A percentile compares a stretch with the other conserved stretches of the same genome.
phyloP scores from a whole-genome alignment of 495 filamentous ascomycete species.

The Daldinia vernicosa region DNA sequence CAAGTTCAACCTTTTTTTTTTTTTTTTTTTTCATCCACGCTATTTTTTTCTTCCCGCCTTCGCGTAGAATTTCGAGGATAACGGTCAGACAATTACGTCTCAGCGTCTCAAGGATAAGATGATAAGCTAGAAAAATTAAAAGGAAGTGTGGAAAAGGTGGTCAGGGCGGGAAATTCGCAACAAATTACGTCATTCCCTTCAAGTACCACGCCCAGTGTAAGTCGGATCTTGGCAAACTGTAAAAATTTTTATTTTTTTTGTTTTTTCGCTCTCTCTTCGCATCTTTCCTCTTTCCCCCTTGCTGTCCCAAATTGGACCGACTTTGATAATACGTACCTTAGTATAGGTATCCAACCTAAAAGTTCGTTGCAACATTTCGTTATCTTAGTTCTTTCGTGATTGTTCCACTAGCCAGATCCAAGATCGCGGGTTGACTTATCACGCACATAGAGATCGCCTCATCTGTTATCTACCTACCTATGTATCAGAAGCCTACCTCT shows the following conservation, averaged over 20 bases:
- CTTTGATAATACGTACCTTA: constrained; percentile 11
- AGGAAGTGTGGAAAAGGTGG: constrained; percentile 33
- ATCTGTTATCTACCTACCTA: no score
- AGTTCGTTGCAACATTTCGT: constrained; percentile 9
- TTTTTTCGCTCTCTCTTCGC: constrained; percentile 2
- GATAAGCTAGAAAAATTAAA: constrained; percentile 26
- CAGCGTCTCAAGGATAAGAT: constrained; percentile 7
- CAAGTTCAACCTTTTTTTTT: no score
- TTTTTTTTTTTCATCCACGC: neutral
- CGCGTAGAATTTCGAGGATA: constrained; percentile 19
- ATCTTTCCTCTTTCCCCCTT: constrained; percentile 13
- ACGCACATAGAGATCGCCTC: constrained; percentile 34
- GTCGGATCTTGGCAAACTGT: constrained; percentile 35
- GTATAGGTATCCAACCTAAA: neutral
- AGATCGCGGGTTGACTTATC: constrained; percentile 37
- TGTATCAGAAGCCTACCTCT: neutral
- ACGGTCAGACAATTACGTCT: constrained; percentile 2
- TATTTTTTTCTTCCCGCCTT: constrained; percentile 25
- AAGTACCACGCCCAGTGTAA: constrained; percentile 45
- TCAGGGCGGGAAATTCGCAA: constrained; percentile 40
- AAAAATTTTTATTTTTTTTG: no score
- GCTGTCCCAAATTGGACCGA: constrained; percentile 22
- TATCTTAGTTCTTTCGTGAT: constrained; percentile 17
- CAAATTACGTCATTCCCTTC: constrained; percentile 46
- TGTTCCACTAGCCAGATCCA: constrained; percentile 23